Percentiles rank a stretch among this genome's conserved stretches.
These are phyloP conservation scores for Syncephalis plumigaleata DNA, from an alignment of 371 early-diverging fungal species.

Conservation along the genomic window DNA sequence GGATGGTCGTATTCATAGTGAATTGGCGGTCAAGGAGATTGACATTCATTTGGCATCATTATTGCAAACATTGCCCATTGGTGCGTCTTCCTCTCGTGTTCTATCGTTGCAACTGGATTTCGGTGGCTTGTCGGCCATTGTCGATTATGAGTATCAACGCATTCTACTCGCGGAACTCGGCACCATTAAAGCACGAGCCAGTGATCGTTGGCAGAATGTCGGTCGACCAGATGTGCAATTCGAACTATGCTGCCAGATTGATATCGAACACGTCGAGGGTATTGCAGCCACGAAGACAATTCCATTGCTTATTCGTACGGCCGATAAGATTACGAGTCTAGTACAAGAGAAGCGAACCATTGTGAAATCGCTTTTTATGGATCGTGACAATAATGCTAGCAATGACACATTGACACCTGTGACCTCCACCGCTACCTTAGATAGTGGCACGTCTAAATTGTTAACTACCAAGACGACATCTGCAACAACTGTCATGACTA, in stretches of 20 bases:
- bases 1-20: no score
- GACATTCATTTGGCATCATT: no score
- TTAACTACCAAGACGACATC: no score
- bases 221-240: constrained; percentile 1
- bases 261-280: constrained; percentile 14
- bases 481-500: no score
- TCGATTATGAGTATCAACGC: constrained; percentile 53
- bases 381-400: neutral
- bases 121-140: constrained; percentile 21
- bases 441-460: no score
- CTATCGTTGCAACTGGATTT: constrained; percentile 1
- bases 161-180: constrained; percentile 27
- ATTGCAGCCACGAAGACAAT: constrained; percentile 39
- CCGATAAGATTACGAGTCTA: constrained; percentile 23
- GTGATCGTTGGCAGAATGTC: constrained; percentile 14
- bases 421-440: no score
- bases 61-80: no score
- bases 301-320: constrained; percentile 39
- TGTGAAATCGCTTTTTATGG: constrained; percentile 12
- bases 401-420: no score
- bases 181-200: constrained; percentile 15
- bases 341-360: constrained; percentile 34
- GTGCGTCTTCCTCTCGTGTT: no score
- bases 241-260: constrained; percentile 7
- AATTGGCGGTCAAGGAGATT: no score